Conservation (phyloP, 345 rosid genomes). For the Corchorus capsularis region DNA sequence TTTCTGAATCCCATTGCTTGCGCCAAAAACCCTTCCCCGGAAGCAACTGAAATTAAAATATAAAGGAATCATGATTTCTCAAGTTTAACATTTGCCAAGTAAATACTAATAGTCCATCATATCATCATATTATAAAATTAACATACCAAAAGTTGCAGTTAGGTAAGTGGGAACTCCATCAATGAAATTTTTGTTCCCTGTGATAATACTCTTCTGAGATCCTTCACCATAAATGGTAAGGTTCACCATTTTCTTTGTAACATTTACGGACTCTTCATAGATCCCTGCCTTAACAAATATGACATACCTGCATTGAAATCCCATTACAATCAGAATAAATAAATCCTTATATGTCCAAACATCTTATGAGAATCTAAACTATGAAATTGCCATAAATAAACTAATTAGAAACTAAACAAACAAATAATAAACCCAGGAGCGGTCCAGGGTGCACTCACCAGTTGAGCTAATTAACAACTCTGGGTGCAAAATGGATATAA, state of each 20-base stretch:
- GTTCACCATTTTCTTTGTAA: slow-evolving; percentile 54
- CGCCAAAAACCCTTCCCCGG: slow-evolving; percentile 68
- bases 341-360: too few species aligned
- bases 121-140: background rate
- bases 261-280: slow-evolving; percentile 60
- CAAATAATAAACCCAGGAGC: too few species aligned
- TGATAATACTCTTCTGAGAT: slow-evolving; percentile 70
- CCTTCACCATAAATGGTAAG: slow-evolving; percentile 81
- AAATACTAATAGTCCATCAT: background rate
- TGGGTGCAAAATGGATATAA: background rate
- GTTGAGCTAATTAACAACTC: too few species aligned
- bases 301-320: slow-evolving; percentile 47
- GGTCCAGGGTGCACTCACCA: too few species aligned
- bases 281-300: slow-evolving; percentile 71
- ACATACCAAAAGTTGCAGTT: slow-evolving; percentile 71
- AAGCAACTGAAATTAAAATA: slow-evolving; percentile 46
- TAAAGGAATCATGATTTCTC: too few species aligned
- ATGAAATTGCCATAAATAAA: too few species aligned
- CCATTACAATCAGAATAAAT: too few species aligned
- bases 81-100: background rate
- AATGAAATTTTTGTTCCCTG: slow-evolving; percentile 57
- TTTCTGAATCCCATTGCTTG: slow-evolving; percentile 81
- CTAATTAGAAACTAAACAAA: too few species aligned
- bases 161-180: slow-evolving; percentile 60
- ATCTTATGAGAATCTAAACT: too few species aligned